A percentile compares a stretch with the other conserved stretches of the same genome.
These are phyloP conservation scores for Alloteropsis semialata DNA, from an alignment of 176 grass and related monocot genomes.

Conservation along the genomic window DNA sequence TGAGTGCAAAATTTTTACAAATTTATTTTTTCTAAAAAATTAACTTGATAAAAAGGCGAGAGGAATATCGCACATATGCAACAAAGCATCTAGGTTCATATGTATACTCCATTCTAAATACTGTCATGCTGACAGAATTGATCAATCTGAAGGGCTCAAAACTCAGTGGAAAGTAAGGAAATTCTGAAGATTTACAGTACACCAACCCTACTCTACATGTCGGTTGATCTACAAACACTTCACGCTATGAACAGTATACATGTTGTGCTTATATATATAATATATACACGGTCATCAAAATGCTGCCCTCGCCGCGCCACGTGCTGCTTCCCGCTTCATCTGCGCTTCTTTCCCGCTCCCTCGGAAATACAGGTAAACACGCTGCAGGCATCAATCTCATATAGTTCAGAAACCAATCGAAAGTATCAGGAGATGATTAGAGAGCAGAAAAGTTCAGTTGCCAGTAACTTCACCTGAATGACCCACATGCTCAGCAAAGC, in stretches of 20 bases:
- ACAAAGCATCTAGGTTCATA: not conserved
- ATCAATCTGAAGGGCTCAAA: not conserved
- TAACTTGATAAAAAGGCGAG: not conserved
- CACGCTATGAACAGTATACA: not conserved
- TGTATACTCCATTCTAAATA: not conserved
- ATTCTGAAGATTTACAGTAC: not conserved
- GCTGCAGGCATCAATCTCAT: conserved; percentile 25
- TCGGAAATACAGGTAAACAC: conserved; percentile 61
- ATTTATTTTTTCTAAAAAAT: not conserved
- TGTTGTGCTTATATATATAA: not conserved
- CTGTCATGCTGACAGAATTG: not conserved
- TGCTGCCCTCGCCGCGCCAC: conserved; percentile 49
- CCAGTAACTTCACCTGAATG: conserved; percentile 52
- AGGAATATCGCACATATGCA: not conserved
- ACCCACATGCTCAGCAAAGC: conserved; percentile 66
- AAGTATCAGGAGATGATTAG: not conserved
- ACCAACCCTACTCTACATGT: not conserved
- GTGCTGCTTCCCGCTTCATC: conserved; percentile 50
- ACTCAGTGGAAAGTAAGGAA: not conserved
- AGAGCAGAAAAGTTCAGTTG: not conserved
- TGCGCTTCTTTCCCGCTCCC: conserved; percentile 63
- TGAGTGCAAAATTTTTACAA: not conserved
- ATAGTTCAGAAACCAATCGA: not conserved
- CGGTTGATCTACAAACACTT: not conserved
- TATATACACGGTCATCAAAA: conserved; percentile 45